Percentiles rank a stretch among this genome's conserved stretches.
phyloP scores from a whole-genome alignment of 2,329 filamentous ascomycete genomes.

The Triangularia verruculosa region DNA sequence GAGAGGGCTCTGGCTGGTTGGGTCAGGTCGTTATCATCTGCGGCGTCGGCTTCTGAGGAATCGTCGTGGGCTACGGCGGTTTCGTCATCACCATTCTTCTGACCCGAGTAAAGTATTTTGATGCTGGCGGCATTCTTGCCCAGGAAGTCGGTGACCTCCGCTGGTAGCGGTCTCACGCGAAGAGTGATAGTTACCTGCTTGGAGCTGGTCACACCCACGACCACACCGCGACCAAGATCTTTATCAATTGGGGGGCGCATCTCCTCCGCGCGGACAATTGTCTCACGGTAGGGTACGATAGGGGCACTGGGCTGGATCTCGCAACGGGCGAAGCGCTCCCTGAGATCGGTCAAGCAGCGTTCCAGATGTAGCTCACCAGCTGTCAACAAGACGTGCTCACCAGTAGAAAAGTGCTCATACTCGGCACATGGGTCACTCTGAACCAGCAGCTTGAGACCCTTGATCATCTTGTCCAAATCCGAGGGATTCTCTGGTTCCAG shows the following conservation, averaged over 20 bases:
- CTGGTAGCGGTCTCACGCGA: conserved; percentile 74
- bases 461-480: conserved; percentile 93
- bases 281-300: conserved; percentile 94
- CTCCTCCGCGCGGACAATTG: conserved; percentile 80
- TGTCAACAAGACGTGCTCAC: conserved; percentile 91
- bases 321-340: conserved; percentile 88
- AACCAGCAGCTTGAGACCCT: conserved; percentile 79
- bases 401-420: conserved; percentile 88
- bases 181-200: conserved; percentile 80
- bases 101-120: conserved; percentile 73
- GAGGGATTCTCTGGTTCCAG: conserved; percentile 89
- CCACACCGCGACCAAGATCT: conserved; percentile 78
- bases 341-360: conserved; percentile 85
- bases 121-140: conserved; percentile 75
- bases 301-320: conserved; percentile 92
- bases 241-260: conserved; percentile 88
- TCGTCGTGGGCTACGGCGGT: conserved; percentile 34
- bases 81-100: conserved; percentile 48
- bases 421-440: conserved; percentile 95
- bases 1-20: conserved; percentile 60
- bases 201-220: conserved; percentile 72
- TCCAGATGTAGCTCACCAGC: conserved; percentile 94
- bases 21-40: conserved; percentile 54
- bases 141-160: conserved; percentile 78
- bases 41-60: conserved; percentile 44